A percentile compares a stretch with the other conserved stretches of the same genome.
Evolutionary conservation across 352 stramenopile species (phyloP).

Genomic region (Pseudoperonospora humuli): DNA sequence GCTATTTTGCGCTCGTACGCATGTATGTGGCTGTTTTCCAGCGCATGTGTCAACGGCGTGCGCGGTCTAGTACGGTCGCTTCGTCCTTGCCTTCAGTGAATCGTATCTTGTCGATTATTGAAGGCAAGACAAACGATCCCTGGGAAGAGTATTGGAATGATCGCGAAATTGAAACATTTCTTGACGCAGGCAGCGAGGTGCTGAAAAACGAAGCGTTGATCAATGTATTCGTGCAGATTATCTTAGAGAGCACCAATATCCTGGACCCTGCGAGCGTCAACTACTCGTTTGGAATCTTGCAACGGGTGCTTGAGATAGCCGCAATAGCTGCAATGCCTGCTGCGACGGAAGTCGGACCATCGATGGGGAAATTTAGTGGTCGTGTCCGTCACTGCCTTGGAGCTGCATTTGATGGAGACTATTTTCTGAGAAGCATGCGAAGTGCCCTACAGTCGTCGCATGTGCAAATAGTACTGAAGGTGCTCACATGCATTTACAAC

Average conservation of each 20-base stretch:
- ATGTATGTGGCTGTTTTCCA: slow-evolving; percentile 63
- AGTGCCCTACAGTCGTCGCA: slow-evolving; percentile 63
- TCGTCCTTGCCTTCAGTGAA: slow-evolving; percentile 38
- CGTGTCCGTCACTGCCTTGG: slow-evolving; percentile 34
- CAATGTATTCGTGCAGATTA: slow-evolving; percentile 72
- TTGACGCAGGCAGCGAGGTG: slow-evolving; percentile 51
- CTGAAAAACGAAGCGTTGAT: slow-evolving; percentile 60
- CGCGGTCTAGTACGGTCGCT: slow-evolving; percentile 19
- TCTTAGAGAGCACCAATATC: slow-evolving; percentile 80
- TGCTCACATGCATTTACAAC: slow-evolving; percentile 81
- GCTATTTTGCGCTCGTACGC: slow-evolving; percentile 64
- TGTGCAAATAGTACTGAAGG: slow-evolving; percentile 80
- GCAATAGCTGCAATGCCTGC: slow-evolving; percentile 33
- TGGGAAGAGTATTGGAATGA: slow-evolving; percentile 72
- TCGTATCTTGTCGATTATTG: slow-evolving; percentile 54
- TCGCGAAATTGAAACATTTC: slow-evolving; percentile 45
- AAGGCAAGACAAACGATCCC: slow-evolving; percentile 41
- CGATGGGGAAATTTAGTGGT: slow-evolving; percentile 15
- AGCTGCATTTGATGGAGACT: slow-evolving; percentile 54
- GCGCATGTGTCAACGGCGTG: slow-evolving; percentile 69
- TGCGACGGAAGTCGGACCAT: slow-evolving; percentile 9
- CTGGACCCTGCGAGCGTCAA: slow-evolving; percentile 74
- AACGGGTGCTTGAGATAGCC: slow-evolving; percentile 60
- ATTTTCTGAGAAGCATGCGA: slow-evolving; percentile 65
- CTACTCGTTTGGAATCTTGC: slow-evolving; percentile 75